Conservation (phyloP, 495 filamentous ascomycete species). For the Penicillium dipodomyicola region DNA sequence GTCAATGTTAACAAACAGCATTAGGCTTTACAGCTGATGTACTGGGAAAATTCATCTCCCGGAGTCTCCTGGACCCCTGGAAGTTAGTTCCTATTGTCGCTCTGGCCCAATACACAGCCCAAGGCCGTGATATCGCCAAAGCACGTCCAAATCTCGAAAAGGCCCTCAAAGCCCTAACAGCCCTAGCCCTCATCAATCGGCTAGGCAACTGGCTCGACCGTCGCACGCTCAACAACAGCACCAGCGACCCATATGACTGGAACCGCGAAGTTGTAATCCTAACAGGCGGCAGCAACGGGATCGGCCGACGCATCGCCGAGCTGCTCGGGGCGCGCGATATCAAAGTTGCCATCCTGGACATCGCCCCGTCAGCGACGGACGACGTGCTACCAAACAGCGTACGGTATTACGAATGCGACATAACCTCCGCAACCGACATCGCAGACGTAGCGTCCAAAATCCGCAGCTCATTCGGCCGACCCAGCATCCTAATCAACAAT, state of each 20-base stretch:
- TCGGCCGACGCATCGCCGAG: conserved; percentile 60
- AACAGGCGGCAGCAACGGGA: conserved; percentile 69
- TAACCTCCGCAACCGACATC: conserved; percentile 53
- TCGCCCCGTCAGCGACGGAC: conserved; percentile 50
- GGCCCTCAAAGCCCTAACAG: conserved; percentile 25
- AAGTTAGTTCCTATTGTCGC: conserved; percentile 56
- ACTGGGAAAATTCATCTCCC: conserved; percentile 50
- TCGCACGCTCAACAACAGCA: conserved; percentile 59
- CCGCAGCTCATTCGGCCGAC: conserved; percentile 55
- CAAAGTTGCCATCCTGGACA: conserved; percentile 69
- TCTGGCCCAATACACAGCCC: conserved; percentile 56
- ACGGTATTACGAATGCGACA: conserved; percentile 63
- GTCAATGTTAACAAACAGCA: not conserved
- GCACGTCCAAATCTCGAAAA: conserved; percentile 40
- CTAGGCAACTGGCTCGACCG: conserved; percentile 51
- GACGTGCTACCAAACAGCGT: conserved; percentile 54
- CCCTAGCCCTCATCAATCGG: conserved; percentile 47
- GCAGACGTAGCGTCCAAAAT: conserved; percentile 47
- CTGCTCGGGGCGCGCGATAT: conserved; percentile 56
- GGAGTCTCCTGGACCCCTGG: conserved; percentile 58
- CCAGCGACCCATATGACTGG: conserved; percentile 63
- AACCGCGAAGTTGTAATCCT: conserved; percentile 65
- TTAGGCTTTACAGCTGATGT: conserved; percentile 63
- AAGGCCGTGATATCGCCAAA: conserved; percentile 51
- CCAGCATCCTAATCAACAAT: conserved; percentile 75